phyloP scores from a whole-genome alignment of 768 basidiomycete species.

The Plicaturopsis crispa region DNA sequence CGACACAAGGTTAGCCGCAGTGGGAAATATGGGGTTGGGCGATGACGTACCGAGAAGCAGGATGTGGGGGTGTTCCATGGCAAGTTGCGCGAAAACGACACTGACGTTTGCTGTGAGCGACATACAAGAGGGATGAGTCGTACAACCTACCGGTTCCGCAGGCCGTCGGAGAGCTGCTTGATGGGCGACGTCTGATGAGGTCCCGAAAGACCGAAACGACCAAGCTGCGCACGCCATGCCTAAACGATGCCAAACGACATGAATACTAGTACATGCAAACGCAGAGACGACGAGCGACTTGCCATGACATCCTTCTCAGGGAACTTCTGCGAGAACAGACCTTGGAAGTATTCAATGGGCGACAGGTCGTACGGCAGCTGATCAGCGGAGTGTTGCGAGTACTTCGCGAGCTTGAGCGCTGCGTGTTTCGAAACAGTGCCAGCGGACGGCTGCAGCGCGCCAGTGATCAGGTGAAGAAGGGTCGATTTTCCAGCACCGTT shows the following conservation, averaged over 20 bases:
- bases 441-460: constrained; percentile 66
- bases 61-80: constrained; percentile 97
- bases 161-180: constrained; percentile 89
- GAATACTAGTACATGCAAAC: constrained; percentile 8
- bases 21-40: constrained; percentile 5
- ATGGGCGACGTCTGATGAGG: constrained; percentile 92
- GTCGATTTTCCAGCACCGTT: constrained; percentile 96
- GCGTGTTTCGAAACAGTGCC: constrained; percentile 89
- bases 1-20: constrained; percentile 4
- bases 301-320: constrained; percentile 88
- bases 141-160: constrained; percentile 77
- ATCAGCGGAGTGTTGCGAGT: constrained; percentile 97
- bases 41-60: constrained; percentile 62
- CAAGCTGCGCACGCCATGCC: constrained; percentile 93
- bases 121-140: not conserved
- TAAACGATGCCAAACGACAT: constrained; percentile 27
- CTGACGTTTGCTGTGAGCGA: constrained; percentile 25
- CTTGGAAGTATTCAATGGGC: constrained; percentile 92
- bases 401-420: constrained; percentile 91
- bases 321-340: constrained; percentile 69
- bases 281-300: constrained; percentile 7
- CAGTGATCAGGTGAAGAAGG: constrained; percentile 84
- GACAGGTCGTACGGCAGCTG: constrained; percentile 91
- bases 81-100: constrained; percentile 92
- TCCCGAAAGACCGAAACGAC: constrained; percentile 92